Evolutionary conservation across 495 filamentous ascomycete species (phyloP), one percentile per base, ranked within the genome.

Genomic region (Emericellopsis terricola): DNA sequence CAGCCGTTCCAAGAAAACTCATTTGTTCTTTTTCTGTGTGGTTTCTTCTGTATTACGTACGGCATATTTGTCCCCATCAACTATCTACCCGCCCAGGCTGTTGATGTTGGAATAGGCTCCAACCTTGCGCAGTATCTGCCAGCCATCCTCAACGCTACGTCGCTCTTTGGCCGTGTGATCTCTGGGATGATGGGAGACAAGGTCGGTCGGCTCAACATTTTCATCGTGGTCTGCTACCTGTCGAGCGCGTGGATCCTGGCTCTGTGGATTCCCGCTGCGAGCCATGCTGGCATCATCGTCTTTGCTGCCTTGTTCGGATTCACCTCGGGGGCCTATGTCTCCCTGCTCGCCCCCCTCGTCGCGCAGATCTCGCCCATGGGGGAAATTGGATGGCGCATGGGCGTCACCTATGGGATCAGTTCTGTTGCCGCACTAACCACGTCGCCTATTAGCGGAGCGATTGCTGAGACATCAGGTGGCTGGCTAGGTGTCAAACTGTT

Each of bases 281-380:
- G 53, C 7, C 48, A 53, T 16, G 69, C 68, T 29, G 64, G 58
- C 3, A 59, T 64, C 28, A 75, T 81, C 38, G 46, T 67, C 10
- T 77, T 76, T 48, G 60, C 68, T 1, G 59, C 59, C 1, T 44
- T 78, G 0, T 80, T 70, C 41, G 76, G 76, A 9, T 76, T 80
- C 41, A 33, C 36, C n/a, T 53, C 50, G 0, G 47, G 47, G 24
- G 42, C 47, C 28, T 47, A 38, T 29, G 35, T 51, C 16, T 30
- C 38, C 32, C 38, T 51, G 14, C 35, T 44, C 30, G 38, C 42
- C 5, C 34, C 42, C 15, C 39, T 51, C n/a, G 37, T 47, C 10
- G 41, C 39, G 2, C 37, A 43, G 26, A 36, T 48, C 18, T 51
- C 44, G 16, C 48, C 45, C 11, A 15, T 36, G 15, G 23, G 37